Evolutionary conservation across 2,329 filamentous ascomycete genomes (phyloP).

Genomic region (Epichloe elymi): DNA sequence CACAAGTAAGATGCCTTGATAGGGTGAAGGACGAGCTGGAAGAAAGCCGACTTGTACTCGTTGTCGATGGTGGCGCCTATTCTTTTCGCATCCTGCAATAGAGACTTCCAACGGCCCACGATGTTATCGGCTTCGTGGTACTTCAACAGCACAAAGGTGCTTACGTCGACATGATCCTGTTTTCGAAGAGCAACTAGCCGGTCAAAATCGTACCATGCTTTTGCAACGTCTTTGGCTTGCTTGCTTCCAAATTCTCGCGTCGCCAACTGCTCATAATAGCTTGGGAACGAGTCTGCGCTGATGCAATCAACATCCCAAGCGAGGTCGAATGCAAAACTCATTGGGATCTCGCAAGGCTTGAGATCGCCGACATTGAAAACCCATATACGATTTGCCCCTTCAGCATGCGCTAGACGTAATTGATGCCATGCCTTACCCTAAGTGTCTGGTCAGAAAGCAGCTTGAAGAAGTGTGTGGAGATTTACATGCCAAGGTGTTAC

Average conservation of each 20-base stretch:
- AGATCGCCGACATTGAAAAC: constrained; percentile 51
- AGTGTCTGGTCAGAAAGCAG: not conserved
- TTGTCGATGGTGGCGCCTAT: constrained; percentile 30
- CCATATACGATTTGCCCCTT: constrained; percentile 40
- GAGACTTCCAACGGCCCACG: constrained; percentile 36
- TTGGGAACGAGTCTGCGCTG: constrained; percentile 22
- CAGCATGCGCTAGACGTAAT: constrained; percentile 38
- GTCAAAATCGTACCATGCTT: constrained; percentile 40
- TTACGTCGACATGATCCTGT: constrained; percentile 44
- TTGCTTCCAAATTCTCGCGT: constrained; percentile 36
- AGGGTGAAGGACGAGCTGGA: constrained; percentile 48
- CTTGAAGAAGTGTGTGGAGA: not conserved
- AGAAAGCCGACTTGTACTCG: constrained; percentile 38
- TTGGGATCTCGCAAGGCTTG: constrained; percentile 43
- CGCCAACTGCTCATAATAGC: constrained; percentile 34
- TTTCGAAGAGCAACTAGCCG: constrained; percentile 37
- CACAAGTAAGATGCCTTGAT: constrained; percentile 43
- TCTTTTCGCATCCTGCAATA: constrained; percentile 30
- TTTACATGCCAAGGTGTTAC: constrained; percentile 35
- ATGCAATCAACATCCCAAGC: constrained; percentile 40
- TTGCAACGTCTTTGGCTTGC: constrained; percentile 31
- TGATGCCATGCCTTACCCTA: constrained; percentile 33
- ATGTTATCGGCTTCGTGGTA: constrained; percentile 46
- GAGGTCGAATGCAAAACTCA: constrained; percentile 41
- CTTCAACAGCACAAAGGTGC: constrained; percentile 43